Conservation (phyloP, 805 yeast genomes). For the Yamadazyma insecticola region DNA sequence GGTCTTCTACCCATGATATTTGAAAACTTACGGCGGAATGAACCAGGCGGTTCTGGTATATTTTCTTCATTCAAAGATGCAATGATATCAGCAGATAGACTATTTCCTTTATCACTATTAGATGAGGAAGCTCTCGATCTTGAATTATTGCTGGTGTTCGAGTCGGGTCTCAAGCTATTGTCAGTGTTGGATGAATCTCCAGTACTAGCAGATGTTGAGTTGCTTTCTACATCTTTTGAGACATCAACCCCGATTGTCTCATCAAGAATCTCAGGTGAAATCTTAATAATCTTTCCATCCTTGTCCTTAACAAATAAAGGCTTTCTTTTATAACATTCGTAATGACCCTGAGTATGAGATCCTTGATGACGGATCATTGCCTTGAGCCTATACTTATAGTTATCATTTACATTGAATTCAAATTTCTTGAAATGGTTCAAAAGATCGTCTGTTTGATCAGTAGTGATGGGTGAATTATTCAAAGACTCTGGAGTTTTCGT, state of each 20-base stretch:
- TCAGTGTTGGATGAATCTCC: background rate
- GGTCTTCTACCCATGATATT: slow-evolving; percentile 41
- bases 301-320: slow-evolving; percentile 51
- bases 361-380: slow-evolving; percentile 86
- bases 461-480: slow-evolving; percentile 34
- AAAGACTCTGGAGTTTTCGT: slow-evolving; percentile 21
- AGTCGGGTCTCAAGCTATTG: too few relatives aligned
- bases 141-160: background rate
- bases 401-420: slow-evolving; percentile 38
- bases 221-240: slow-evolving; percentile 5
- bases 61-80: slow-evolving; percentile 14
- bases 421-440: slow-evolving; percentile 31
- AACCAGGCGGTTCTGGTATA: slow-evolving; percentile 17
- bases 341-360: slow-evolving; percentile 84
- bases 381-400: slow-evolving; percentile 51
- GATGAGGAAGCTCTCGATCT: slow-evolving; percentile 5
- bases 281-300: slow-evolving; percentile 36
- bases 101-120: slow-evolving; percentile 8
- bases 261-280: slow-evolving; percentile 37
- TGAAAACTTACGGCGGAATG: slow-evolving; percentile 32
- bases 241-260: slow-evolving; percentile 14
- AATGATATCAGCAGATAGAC: slow-evolving; percentile 9
- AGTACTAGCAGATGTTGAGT: slow-evolving; percentile 11
- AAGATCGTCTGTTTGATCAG: slow-evolving; percentile 33
- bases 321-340: slow-evolving; percentile 80